phyloP scores from a whole-genome alignment of 805 yeast species.

The Lipomyces yamanashiensis region DNA sequence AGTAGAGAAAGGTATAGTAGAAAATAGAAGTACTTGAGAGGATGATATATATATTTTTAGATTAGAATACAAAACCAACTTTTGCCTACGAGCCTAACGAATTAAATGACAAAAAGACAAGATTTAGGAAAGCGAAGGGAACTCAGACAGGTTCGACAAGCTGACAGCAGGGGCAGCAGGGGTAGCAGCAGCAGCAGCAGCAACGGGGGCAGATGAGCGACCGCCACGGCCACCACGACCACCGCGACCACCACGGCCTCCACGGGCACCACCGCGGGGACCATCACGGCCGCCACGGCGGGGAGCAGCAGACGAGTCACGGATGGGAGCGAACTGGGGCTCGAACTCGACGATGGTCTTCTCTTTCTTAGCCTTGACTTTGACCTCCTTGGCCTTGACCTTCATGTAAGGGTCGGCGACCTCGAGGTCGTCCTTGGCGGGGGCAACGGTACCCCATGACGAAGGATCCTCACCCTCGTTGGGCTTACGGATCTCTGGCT shows the following conservation, averaged over 20 bases:
- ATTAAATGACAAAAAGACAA: neutral
- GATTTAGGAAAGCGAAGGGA: conserved; percentile 29
- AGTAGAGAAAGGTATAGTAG: no score
- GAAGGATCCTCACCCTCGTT: conserved; percentile 62
- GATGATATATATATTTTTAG: neutral
- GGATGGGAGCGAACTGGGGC: conserved; percentile 33
- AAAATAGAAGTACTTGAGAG: neutral
- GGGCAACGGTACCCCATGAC: conserved; percentile 41
- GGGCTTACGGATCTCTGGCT: conserved; percentile 49
- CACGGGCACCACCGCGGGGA: conserved; percentile 44
- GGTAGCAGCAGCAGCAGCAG: conserved; percentile 35
- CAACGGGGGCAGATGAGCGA: conserved; percentile 43
- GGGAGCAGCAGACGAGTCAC: conserved; percentile 12
- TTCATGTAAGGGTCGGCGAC: conserved; percentile 56
- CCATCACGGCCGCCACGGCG: conserved; percentile 42
- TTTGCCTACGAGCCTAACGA: neutral
- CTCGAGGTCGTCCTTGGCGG: conserved; percentile 64
- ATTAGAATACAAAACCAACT: conserved; percentile 7
- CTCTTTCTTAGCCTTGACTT: conserved; percentile 77
- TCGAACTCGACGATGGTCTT: conserved; percentile 77
- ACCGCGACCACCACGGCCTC: conserved; percentile 38
- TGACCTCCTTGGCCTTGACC: conserved; percentile 60
- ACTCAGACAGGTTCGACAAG: conserved; percentile 28
- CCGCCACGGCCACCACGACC: conserved; percentile 48
- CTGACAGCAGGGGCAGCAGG: conserved; percentile 18